Evolutionary conservation across 2,329 filamentous ascomycete species (phyloP).

Genomic region (Penicillium sp.): DNA sequence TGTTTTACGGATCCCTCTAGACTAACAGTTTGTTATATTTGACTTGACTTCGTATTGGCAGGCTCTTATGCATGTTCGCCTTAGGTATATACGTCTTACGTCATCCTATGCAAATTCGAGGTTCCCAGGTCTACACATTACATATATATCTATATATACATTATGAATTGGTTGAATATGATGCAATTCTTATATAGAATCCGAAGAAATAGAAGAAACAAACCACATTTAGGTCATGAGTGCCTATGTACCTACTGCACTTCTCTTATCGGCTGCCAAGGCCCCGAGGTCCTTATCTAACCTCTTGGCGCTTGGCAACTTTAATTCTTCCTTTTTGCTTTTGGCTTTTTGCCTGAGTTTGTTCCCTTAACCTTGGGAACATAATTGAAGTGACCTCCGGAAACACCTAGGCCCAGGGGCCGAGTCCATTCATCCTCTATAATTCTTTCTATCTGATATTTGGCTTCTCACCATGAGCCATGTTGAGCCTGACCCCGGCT

Average conservation of each 20-base stretch:
- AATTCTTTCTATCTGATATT: background rate
- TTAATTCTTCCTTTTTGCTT: conserved; percentile 9
- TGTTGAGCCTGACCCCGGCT: conserved; percentile 18
- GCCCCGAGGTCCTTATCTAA: background rate
- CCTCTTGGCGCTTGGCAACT: conserved; percentile 17
- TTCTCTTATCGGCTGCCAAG: background rate
- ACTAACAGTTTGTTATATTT: background rate
- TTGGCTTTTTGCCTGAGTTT: background rate
- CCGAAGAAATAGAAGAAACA: background rate
- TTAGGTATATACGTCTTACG: background rate
- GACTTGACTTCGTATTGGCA: background rate
- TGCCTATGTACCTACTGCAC: background rate
- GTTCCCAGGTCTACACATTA: background rate
- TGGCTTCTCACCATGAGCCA: conserved; percentile 11
- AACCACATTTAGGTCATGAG: background rate
- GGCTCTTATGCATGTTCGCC: background rate
- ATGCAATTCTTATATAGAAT: background rate
- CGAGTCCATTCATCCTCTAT: background rate
- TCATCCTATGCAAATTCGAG: background rate
- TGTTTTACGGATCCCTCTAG: background rate
- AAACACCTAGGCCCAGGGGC: background rate
- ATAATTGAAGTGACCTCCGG: background rate
- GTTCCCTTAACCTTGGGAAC: background rate
- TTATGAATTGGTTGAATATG: background rate
- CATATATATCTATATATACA: background rate